Base-by-base conservation (phyloP, 2,329 filamentous ascomycete species). In the Stachybotrys elegans region DNA sequence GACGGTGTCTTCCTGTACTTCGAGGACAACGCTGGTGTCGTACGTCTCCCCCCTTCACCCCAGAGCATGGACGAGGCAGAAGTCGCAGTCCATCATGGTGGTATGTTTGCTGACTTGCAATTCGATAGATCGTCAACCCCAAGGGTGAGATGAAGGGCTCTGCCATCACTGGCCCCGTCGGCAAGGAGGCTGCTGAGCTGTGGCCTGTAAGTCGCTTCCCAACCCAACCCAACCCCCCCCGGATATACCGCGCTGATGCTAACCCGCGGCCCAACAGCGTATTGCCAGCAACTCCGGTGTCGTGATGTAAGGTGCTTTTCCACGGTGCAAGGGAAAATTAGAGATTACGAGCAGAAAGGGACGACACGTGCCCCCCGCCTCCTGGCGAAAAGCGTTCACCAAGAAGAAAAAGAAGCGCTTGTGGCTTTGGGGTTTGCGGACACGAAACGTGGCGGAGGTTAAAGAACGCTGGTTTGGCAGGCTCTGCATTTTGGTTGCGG, bases 101-200 rank as follows among this genome's bases (percentile, higher is more conserved):
- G 38, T 6, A 46, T 14, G 21, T 23, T 44, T 20, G 57, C 71
- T 76, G 57, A 77, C 60, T 19, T 14, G 2, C 16, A 32, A 5
- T 34, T 36, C 35, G 31, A 23, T 66, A 93, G 88, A 98, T 98
- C 68, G 93, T 98, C 81, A 98, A 98, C 83, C 90, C 92, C 75
- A 98, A 98, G 88, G 93, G 93, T 78, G 93, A 98, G 81, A 98
- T 98, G 93, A 98, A 98, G 87, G 93, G 93, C 70, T 96, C 90
- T 57, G 93, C 93, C 72, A 98, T 98, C 72, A 98, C 93, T 63
- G 93, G 93, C 62, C 93, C 93, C 63, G 92, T 98, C 69, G 93
- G 92, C 74, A 98, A 98, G 86, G 93, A 98, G 80, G 93, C 93
- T 71, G 93, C 93, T 72, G 93, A 98, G 80, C 83, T 98, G 66